Evolutionary conservation across 2,329 filamentous ascomycete species (phyloP), one percentile per base, ranked within the genome.

Genomic region (Albifimbria verrucaria): DNA sequence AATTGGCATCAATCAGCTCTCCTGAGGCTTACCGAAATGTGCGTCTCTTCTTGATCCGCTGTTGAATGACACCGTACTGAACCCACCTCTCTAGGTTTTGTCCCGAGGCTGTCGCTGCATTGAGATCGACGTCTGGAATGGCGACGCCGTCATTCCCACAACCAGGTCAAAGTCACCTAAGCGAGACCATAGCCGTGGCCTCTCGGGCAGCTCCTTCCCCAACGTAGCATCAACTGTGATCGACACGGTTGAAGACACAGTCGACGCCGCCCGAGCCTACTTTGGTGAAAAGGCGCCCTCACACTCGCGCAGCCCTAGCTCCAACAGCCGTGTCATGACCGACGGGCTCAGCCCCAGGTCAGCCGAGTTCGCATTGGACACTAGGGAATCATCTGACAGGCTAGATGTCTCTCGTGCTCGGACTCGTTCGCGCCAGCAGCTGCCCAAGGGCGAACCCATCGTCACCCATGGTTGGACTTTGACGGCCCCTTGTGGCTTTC

Each of bases 61-160:
- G 52, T 21, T 52, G 25, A 10, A 24, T 22, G 26, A 53, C 43
- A 42, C 49, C n/a, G n/a, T 49, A 36, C 48, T 15, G 3, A 10
- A 46, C 41, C n/a, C 32, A 18, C 17, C 24, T 51, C 49, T 36
- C 62, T 42, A 90, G 81, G 87, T 89, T 12, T 82, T 97, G 12
- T 77, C 82, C 32, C 81, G 85, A 49, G 89, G 90, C 47, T 96
- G 92, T 65, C 85, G 92, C 56, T 97, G 92, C 65, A 91, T 97
- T 46, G 92, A 97, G 68, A 94, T 97, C 52, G 93, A 97, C 65
- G 91, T 97, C 3, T 96, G 92, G 89, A 90, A 97, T 68, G 90
- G 91, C 12, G 75, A 81, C 56, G 68, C 75, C 18, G 69, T 68
- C 43, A 65, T 70, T 4, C 68, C 66, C 5, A 68, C 66, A 5